Conservation (phyloP, 352 stramenopile genomes). For the Globisporangium canariense region DNA sequence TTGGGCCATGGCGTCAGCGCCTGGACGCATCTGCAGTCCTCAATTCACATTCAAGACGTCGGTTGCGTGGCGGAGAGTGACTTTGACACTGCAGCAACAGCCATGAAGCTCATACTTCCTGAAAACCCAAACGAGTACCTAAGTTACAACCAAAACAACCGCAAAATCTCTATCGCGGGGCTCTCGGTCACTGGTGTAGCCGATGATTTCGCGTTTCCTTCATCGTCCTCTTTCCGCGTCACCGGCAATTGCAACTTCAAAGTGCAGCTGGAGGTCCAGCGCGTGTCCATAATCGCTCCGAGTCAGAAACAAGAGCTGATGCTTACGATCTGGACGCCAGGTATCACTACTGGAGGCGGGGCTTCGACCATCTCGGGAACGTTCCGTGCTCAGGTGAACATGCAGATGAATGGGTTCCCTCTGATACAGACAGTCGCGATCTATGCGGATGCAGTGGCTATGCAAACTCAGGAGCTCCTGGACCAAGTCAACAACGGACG, state of each 20-base stretch:
- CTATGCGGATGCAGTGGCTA: conserved; percentile 28
- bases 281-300: conserved; percentile 12
- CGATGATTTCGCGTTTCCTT: not conserved
- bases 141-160: conserved; percentile 1
- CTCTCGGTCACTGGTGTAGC: not conserved
- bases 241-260: conserved; percentile 14
- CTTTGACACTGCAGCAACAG: not conserved
- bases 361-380: conserved; percentile 17
- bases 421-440: conserved; percentile 6
- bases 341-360: not conserved
- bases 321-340: conserved; percentile 16
- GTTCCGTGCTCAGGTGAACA: conserved; percentile 21
- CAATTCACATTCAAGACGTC: conserved; percentile 5
- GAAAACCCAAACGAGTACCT: not conserved
- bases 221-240: not conserved
- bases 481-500: conserved; percentile 23
- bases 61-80: not conserved
- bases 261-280: conserved; percentile 19
- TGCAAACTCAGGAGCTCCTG: conserved; percentile 26
- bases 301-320: conserved; percentile 5
- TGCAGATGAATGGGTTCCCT: not conserved
- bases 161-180: conserved; percentile 8
- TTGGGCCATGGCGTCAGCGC: conserved; percentile 4
- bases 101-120: conserved; percentile 4
- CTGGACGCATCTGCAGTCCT: conserved; percentile 9